Evolutionary conservation across 2,329 filamentous ascomycete species (phyloP).

Genomic region (Talaromyces verruculosus): DNA sequence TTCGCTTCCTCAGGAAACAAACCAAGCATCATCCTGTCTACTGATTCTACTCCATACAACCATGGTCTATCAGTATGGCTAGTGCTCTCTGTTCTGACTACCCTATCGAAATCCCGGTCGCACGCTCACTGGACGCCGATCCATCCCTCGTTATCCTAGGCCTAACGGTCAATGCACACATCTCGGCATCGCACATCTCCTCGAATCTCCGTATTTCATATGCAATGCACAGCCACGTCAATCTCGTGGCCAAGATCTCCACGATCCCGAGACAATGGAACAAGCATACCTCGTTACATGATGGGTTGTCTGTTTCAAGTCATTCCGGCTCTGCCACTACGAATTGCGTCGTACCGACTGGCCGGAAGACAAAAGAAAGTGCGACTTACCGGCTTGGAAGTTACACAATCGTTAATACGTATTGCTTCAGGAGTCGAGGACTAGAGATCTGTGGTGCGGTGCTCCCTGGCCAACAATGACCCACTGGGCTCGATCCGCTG

Average conservation of each 20-base stretch:
- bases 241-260: background rate
- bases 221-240: conserved; percentile 3
- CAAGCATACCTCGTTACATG: background rate
- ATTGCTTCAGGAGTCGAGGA: background rate
- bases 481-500: background rate
- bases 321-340: background rate
- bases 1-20: background rate
- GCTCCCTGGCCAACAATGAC: background rate
- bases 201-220: background rate
- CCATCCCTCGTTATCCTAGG: background rate
- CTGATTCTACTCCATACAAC: background rate
- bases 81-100: background rate
- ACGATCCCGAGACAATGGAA: background rate
- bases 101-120: background rate
- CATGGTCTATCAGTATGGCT: background rate
- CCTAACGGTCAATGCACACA: background rate
- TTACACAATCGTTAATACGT: background rate
- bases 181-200: background rate
- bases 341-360: background rate
- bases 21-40: background rate
- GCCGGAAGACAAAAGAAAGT: background rate
- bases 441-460: background rate
- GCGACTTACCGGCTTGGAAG: background rate
- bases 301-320: background rate
- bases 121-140: background rate